phyloP scores from a whole-genome alignment of 2,329 filamentous ascomycete genomes.

The Teratosphaeriaceae sp. region DNA sequence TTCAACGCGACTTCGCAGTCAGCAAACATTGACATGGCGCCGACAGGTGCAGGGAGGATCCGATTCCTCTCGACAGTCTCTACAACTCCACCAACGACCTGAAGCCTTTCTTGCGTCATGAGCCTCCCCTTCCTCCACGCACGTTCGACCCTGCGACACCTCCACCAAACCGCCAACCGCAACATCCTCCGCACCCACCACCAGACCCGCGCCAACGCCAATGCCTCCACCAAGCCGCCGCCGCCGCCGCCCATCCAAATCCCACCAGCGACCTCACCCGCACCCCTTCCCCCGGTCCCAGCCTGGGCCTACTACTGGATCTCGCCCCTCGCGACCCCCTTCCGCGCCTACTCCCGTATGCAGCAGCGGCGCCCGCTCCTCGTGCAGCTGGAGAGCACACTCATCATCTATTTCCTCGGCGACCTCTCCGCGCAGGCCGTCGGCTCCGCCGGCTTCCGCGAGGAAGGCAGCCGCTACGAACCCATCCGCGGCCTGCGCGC shows the following conservation, averaged over 20 bases:
- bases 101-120: conserved; percentile 16
- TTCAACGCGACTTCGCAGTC: no score
- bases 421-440: conserved; percentile 74
- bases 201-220: conserved; percentile 17
- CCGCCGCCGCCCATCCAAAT: no score
- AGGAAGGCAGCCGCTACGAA: conserved; percentile 50
- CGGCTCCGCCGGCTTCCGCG: conserved; percentile 17
- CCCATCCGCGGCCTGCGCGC: conserved; percentile 62
- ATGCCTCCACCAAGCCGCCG: conserved; percentile 4
- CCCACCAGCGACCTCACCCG: background rate
- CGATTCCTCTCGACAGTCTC: conserved; percentile 1
- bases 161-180: conserved; percentile 28
- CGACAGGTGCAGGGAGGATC: background rate
- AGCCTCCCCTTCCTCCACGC: conserved; percentile 19
- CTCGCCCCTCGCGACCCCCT: conserved; percentile 39
- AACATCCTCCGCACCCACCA: conserved; percentile 24
- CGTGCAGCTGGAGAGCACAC: conserved; percentile 70
- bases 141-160: conserved; percentile 22
- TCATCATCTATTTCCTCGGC: conserved; percentile 72
- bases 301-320: conserved; percentile 36
- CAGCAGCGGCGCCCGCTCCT: conserved; percentile 66
- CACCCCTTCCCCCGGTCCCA: conserved; percentile 9
- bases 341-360: conserved; percentile 57
- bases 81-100: conserved; percentile 7
- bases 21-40: background rate